Evolutionary conservation across 2,329 filamentous ascomycete species (phyloP).

Genomic region (Colletotrichum sublineola): DNA sequence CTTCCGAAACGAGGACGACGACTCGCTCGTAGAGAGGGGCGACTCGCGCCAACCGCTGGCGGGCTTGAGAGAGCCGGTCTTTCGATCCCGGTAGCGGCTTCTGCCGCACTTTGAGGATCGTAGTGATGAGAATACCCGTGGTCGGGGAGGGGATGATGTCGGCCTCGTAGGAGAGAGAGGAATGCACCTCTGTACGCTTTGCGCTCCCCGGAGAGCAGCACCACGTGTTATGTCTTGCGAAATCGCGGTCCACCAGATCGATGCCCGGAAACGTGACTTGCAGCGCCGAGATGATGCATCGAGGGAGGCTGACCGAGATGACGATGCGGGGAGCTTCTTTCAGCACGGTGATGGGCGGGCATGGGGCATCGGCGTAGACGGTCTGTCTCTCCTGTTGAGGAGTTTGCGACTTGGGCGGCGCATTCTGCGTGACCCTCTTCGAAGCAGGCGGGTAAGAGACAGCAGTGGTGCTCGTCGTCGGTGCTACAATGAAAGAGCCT

Average conservation of each 20-base stretch:
- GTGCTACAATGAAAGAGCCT: not conserved
- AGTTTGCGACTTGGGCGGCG: not conserved
- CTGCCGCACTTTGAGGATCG: constrained; percentile 79
- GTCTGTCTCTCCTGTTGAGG: not conserved
- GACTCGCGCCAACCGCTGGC: constrained; percentile 66
- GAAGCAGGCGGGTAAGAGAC: no score
- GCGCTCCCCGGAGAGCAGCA: constrained; percentile 51
- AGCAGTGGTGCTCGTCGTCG: not conserved
- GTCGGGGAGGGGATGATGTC: constrained; percentile 80
- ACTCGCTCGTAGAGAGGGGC: constrained; percentile 75
- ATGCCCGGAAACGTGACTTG: constrained; percentile 62
- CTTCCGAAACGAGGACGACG: constrained; percentile 75
- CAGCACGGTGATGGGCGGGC: constrained; percentile 43
- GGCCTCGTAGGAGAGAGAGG: constrained; percentile 68
- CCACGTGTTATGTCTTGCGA: constrained; percentile 55
- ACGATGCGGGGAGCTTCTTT: constrained; percentile 56
- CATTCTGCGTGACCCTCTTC: not conserved
- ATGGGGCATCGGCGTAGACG: not conserved
- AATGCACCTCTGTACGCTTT: constrained; percentile 45
- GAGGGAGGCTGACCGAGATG: constrained; percentile 63
- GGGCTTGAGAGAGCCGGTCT: constrained; percentile 59
- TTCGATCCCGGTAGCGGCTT: constrained; percentile 70
- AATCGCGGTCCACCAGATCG: constrained; percentile 73
- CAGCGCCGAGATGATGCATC: constrained; percentile 63
- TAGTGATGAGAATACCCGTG: constrained; percentile 78